phyloP scores from a whole-genome alignment of 2,329 filamentous ascomycete species.

The Nothophaeocryptopus gaeumannii region DNA sequence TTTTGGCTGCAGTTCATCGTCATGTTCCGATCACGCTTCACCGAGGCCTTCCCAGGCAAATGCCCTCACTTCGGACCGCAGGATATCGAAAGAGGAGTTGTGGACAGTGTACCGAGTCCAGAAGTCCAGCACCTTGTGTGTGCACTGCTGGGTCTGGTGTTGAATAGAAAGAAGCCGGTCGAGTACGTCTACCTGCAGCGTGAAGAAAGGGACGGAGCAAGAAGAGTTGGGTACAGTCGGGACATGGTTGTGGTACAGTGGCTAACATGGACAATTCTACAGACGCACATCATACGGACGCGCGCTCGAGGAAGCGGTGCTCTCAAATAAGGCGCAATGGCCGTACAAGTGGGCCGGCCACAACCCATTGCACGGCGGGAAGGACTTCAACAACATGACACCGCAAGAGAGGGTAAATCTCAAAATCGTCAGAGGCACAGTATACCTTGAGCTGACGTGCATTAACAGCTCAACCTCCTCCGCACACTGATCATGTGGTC shows the following conservation, averaged over 20 bases:
- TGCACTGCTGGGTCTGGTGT: constrained; percentile 77
- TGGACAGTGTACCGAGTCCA: constrained; percentile 73
- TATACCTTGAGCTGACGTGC: neutral
- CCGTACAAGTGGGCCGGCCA: constrained; percentile 75
- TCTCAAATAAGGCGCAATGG: constrained; percentile 85
- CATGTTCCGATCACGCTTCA: constrained; percentile 94
- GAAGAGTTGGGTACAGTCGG: constrained; percentile 5
- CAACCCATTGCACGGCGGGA: constrained; percentile 77
- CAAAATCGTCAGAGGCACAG: constrained; percentile 8
- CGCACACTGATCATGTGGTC: constrained; percentile 84
- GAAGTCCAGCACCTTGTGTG: constrained; percentile 86
- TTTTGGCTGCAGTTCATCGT: constrained; percentile 76
- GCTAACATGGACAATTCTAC: constrained; percentile 35
- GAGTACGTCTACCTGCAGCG: constrained; percentile 65
- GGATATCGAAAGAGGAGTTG: constrained; percentile 85
- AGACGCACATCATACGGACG: constrained; percentile 91
- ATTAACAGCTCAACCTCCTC: constrained; percentile 71
- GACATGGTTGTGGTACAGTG: constrained; percentile 4
- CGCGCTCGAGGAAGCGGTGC: constrained; percentile 88
- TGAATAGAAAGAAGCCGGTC: constrained; percentile 98
- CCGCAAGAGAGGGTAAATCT: constrained; percentile 72
- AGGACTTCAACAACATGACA: constrained; percentile 77
- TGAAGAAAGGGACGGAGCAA: neutral
- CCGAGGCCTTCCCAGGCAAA: constrained; percentile 82
- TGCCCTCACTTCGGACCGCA: constrained; percentile 89